A percentile compares a stretch with the other conserved stretches of the same genome.
These are phyloP conservation scores for Debaryomyces sp. DNA, from an alignment of 1,139 yeast genomes.

Conservation along the genomic window DNA sequence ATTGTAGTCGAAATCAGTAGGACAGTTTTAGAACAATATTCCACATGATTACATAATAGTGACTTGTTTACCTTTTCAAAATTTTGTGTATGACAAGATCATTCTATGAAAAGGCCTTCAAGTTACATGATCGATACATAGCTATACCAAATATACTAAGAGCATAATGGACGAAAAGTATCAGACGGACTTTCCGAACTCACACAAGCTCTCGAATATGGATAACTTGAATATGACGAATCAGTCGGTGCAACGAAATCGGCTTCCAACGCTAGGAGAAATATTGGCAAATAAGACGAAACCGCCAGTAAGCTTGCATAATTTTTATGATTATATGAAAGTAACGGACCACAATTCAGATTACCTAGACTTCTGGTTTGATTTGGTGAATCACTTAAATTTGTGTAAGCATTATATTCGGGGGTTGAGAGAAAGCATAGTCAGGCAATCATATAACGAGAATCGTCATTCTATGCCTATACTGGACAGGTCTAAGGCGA, in stretches of 20 bases:
- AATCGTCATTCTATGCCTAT: constrained; percentile 29
- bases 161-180: constrained; percentile 30
- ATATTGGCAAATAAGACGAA: constrained; percentile 81
- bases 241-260: constrained; percentile 32
- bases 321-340: constrained; percentile 86
- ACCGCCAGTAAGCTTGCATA: constrained; percentile 88
- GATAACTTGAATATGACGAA: constrained; percentile 43
- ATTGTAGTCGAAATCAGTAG: background rate
- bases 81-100: background rate
- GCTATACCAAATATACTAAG: background rate
- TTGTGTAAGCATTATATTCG: constrained; percentile 84
- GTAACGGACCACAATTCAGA: constrained; percentile 88
- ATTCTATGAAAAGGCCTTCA: background rate
- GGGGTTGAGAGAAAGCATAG: constrained; percentile 65
- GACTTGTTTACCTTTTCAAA: constrained; percentile 3
- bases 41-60: background rate
- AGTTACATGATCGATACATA: background rate
- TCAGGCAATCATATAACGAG: constrained; percentile 28
- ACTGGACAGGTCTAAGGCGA: constrained; percentile 40
- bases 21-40: background rate
- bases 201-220: constrained; percentile 42
- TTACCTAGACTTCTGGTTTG: constrained; percentile 92
- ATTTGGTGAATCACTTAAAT: constrained; percentile 82
- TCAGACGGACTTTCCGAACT: constrained; percentile 43
- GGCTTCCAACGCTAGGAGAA: constrained; percentile 90